Base-by-base conservation (phyloP, 768 basidiomycete genomes). In the Tulasnella sp. region DNA sequence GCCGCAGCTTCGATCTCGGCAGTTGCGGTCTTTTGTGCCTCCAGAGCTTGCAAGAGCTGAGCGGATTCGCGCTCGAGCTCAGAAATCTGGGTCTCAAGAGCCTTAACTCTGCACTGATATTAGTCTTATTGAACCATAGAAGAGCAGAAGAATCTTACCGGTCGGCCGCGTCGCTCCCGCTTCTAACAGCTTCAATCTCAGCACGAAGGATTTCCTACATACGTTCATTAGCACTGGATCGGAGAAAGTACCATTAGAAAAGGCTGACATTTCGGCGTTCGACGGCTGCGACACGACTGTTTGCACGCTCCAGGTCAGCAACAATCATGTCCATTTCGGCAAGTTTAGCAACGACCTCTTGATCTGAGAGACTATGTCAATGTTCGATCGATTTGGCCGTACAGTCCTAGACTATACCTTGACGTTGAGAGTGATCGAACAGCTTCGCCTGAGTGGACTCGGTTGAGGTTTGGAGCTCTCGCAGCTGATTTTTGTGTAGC, bases 291-390 rank as follows among this genome's bases (percentile, higher is more conserved):
- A 98, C 93, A 22, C 97, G 90, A 80, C 90, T 93, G 80, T 96
- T 99, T n/a, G 97, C 96, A 22, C 95, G 88, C 80, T 96, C 94
- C 54, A 99, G 86, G 84, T 99, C 97, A 15, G 92, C 93, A 34
- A 93, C 91, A 79, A 98, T 89, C 90, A 98, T 93, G 81, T 99
- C 97, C 76, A 97, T 87, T 82, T 99, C 97, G 0, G 93, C 91
- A 29, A 98, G 87, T 79, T 95, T 93, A 1, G 94, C 89, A 5
- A 95, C 87, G 12, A 93, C 91, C 81, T 98, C 97, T 81, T 97
- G 94, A 82, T 99, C 95, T 95, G 78, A 71, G 8, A 11, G 36
- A 54, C 40, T 42, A 45, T 36, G 64, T 29, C 39, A 22, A 34
- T 19, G 15, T 34, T 64, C 58, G 22, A 22, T 45, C 69, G 12